Conservation (phyloP, 257 asterid genomes). For the Cordia subcordata region DNA sequence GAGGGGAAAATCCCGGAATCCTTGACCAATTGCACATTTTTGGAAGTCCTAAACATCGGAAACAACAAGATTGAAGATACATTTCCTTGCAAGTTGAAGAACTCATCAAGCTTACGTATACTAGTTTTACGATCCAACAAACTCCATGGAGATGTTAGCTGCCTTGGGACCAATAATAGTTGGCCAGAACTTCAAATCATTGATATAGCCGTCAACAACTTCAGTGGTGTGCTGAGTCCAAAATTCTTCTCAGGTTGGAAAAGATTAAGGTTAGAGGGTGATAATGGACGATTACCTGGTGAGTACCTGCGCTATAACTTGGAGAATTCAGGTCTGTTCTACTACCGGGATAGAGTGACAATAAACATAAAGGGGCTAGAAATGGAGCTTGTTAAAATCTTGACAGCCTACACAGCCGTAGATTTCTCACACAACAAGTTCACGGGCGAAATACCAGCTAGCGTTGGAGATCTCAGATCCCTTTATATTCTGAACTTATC, state of each 20-base stretch:
- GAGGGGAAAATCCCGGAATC: slow-evolving; percentile 43
- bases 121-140: slow-evolving; percentile 46
- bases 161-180: slow-evolving; percentile 19
- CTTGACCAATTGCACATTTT: slow-evolving; percentile 29
- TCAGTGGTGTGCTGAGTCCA: slow-evolving; percentile 35
- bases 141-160: slow-evolving; percentile 40
- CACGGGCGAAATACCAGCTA: slow-evolving; percentile 35
- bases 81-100: slow-evolving; percentile 26
- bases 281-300: slow-evolving; percentile 3
- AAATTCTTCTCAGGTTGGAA: slow-evolving; percentile 31
- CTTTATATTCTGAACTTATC: slow-evolving; percentile 61
- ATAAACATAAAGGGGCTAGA: slow-evolving; percentile 27
- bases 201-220: slow-evolving; percentile 50
- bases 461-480: slow-evolving; percentile 39
- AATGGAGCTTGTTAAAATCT: slow-evolving; percentile 17
- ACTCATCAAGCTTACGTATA: slow-evolving; percentile 37
- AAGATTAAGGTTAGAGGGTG: slow-evolving; percentile 32
- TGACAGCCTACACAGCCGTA: slow-evolving; percentile 18
- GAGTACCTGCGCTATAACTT: slow-evolving; percentile 18
- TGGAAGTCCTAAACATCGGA: slow-evolving; percentile 38
- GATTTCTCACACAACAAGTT: slow-evolving; percentile 55
- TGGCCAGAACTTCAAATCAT: slow-evolving; percentile 68
- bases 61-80: slow-evolving; percentile 23
- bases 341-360: slow-evolving; percentile 26
- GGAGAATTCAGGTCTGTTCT: background rate